Conservation (phyloP, 352 stramenopile species). For the Aphanomyces astaci region DNA sequence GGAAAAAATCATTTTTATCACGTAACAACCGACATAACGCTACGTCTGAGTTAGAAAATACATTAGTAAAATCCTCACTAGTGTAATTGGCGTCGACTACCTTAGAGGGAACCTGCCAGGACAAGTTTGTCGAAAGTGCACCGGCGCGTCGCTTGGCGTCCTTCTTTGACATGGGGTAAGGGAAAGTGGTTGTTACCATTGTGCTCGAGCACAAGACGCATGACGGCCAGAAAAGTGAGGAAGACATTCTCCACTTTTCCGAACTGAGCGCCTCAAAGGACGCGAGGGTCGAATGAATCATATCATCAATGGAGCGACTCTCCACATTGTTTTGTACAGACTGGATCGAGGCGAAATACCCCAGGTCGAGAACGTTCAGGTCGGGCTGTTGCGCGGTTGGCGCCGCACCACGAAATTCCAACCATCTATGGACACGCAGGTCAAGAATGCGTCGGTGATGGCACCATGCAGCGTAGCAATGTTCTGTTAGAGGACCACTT, state of each 20-base stretch:
- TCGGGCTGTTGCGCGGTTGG: conserved; percentile 30
- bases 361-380: conserved; percentile 28
- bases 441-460: conserved; percentile 15
- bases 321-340: conserved; percentile 25
- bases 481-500: conserved; percentile 26
- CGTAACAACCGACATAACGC: background rate
- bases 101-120: background rate
- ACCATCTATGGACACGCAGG: too few relatives aligned
- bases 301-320: background rate
- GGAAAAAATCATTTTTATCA: too few relatives aligned
- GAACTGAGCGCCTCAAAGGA: background rate
- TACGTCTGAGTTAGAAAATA: background rate
- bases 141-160: background rate
- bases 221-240: conserved; percentile 15
- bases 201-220: background rate
- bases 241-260: conserved; percentile 19
- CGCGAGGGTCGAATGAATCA: conserved; percentile 6
- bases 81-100: background rate
- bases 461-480: conserved; percentile 24
- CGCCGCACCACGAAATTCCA: conserved; percentile 25
- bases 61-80: too few relatives aligned
- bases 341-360: too few relatives aligned
- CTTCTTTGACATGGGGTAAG: conserved; percentile 3
- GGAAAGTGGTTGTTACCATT: conserved; percentile 12
- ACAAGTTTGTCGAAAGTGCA: background rate